A percentile compares a stretch with the other conserved stretches of the same genome.
phyloP scores from a whole-genome alignment of 2,329 filamentous ascomycete species.

The Hypoxylon sp. region DNA sequence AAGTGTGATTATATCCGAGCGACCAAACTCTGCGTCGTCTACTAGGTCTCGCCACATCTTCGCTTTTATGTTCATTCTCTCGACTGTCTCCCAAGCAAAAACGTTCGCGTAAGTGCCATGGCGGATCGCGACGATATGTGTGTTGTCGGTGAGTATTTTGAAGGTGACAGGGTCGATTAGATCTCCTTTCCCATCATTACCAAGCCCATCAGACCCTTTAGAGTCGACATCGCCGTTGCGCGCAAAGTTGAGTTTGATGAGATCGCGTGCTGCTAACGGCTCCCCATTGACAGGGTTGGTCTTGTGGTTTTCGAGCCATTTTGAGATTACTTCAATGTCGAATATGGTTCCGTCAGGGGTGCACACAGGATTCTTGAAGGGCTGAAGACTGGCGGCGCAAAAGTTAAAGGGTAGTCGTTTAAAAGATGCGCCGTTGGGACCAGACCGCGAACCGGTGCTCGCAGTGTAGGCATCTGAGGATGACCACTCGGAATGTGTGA shows the following conservation, averaged over 20 bases:
- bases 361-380: constrained; percentile 94
- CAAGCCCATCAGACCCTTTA: constrained; percentile 53
- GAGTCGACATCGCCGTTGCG: constrained; percentile 80
- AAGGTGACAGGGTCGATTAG: constrained; percentile 96
- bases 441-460: constrained; percentile 70
- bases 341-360: constrained; percentile 88
- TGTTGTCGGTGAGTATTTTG: constrained; percentile 98
- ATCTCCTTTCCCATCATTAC: constrained; percentile 70
- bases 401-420: constrained; percentile 96
- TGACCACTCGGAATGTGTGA: constrained; percentile 98
- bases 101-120: constrained; percentile 89
- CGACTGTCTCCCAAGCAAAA: constrained; percentile 94
- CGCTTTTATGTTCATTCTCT: constrained; percentile 93
- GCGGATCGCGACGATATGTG: constrained; percentile 88
- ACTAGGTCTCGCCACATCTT: constrained; percentile 96
- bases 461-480: constrained; percentile 89
- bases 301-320: constrained; percentile 92
- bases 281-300: constrained; percentile 90
- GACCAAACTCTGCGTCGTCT: constrained; percentile 83
- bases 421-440: constrained; percentile 71
- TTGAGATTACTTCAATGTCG: constrained; percentile 90
- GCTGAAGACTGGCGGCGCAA: constrained; percentile 94
- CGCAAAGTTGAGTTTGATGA: constrained; percentile 90
- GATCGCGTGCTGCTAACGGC: constrained; percentile 79
- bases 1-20: constrained; percentile 93